phyloP scores from a whole-genome alignment of 2,329 filamentous ascomycete species.

The Emericellopsis atlantica region DNA sequence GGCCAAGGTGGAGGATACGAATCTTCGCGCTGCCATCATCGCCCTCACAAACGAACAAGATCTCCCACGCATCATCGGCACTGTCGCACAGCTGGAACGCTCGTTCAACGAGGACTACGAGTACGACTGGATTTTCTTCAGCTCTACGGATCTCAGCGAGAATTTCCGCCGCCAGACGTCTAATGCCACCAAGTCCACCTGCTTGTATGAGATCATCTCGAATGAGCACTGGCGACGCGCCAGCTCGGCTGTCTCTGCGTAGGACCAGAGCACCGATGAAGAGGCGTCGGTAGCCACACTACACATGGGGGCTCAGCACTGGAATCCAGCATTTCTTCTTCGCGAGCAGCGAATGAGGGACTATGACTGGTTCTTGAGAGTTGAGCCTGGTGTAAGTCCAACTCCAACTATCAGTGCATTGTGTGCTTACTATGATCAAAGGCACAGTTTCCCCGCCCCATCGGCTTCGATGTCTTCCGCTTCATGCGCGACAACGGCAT shows the following conservation, averaged over 20 bases:
- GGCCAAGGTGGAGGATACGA: not conserved
- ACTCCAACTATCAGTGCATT: not conserved
- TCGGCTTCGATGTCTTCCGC: conserved; percentile 77
- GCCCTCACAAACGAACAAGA: conserved; percentile 17
- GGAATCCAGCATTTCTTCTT: conserved; percentile 77
- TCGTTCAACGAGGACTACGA: conserved; percentile 69
- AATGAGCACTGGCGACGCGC: conserved; percentile 56
- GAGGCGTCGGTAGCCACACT: not conserved
- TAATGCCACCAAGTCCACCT: conserved; percentile 57
- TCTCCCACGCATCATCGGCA: conserved; percentile 15
- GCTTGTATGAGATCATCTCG: conserved; percentile 55
- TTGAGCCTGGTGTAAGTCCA: conserved; percentile 43
- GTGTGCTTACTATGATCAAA: conserved; percentile 12
- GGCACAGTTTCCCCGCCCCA: conserved; percentile 41
- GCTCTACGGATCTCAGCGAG: conserved; percentile 64
- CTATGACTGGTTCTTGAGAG: conserved; percentile 48
- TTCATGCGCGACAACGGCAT: conserved; percentile 79
- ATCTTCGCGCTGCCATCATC: conserved; percentile 17
- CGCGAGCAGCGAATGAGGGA: conserved; percentile 56
- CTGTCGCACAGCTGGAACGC: conserved; percentile 41
- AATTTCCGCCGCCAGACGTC: conserved; percentile 60
- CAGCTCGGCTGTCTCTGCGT: conserved; percentile 1
- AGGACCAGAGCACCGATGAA: conserved; percentile 1
- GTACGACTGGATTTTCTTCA: conserved; percentile 86
- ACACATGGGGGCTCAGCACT: conserved; percentile 18